Evolutionary conservation across 2,329 filamentous ascomycete genomes (phyloP), one percentile per base, ranked within the genome.

Genomic region (Cladosporium austrohemisphaericum): DNA sequence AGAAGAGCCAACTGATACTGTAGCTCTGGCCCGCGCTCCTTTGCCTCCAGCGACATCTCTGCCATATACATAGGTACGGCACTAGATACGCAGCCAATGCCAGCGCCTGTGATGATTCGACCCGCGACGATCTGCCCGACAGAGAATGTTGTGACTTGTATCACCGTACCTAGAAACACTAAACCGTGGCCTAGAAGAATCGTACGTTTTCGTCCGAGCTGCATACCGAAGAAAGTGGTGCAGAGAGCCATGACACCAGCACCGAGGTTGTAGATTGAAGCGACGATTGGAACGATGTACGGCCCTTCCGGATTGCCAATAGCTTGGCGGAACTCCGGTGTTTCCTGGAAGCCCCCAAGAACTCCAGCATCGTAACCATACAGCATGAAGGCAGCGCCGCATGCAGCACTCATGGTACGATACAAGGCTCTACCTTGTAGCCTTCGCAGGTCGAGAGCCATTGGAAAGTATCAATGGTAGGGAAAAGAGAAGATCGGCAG

Each of bases 261-360:
- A 3, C 55, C 58, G 7, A 59, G 53, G 29, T 60, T 56, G 51
- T 60, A 60, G 35, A 53, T 54, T 4, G 59, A 50, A 4, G 55
- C 58, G 25, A 62, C 60, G 37, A 60, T 50, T 0, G 59, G 59
- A 18, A 62, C 60, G 43, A 58, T 56, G 64, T 60, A 76, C 71
- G 54, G 74, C 69, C 13, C 49, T 20, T 45, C 19, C 4, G 49
- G 49, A 16, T 51, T 51, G 13, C 67, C 52, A 4, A 74, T 76
- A n/a, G 80, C 80, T 11, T 45, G 35, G 3, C 45, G 46, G 33
- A 52, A 52, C 22, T 44, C 40, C 13, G 13, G 6, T 10, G 51
- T 52, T 28, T 45, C 46, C n/a, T 52, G 51, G 18, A 52, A 41
- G 4, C 51, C 51, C 5, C 51, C 51, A 5, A 52, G 45, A 5